Evolutionary conservation across 257 asterid genomes (phyloP).

Genomic region (Solanum piurae): DNA sequence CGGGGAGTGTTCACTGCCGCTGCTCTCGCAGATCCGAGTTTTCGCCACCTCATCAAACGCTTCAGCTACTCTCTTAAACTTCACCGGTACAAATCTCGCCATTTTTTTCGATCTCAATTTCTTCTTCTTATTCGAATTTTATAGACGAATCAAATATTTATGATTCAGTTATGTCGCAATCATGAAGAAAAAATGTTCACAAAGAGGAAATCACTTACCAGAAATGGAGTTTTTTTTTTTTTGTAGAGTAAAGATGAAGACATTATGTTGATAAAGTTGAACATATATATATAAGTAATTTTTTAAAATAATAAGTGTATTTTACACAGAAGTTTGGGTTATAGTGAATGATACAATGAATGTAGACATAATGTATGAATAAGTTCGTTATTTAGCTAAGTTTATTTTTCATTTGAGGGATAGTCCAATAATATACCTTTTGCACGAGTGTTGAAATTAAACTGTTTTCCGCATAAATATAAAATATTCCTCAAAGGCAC

Average conservation of each 20-base stretch:
- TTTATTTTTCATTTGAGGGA: background rate
- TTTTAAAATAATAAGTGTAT: no score
- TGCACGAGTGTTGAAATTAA: background rate
- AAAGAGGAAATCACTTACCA: background rate
- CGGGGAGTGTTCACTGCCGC: slow-evolving; percentile 73
- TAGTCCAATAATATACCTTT: background rate
- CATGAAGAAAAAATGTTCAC: background rate
- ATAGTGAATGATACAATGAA: background rate
- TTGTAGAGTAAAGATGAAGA: background rate
- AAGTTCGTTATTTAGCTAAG: background rate
- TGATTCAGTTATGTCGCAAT: background rate
- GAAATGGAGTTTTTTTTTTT: background rate
- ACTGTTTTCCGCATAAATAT: background rate
- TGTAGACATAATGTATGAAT: background rate
- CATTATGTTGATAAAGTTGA: background rate
- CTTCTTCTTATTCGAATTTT: background rate
- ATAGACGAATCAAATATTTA: background rate
- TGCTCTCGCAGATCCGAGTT: slow-evolving; percentile 43
- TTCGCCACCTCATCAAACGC: slow-evolving; percentile 55
- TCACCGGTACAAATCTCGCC: slow-evolving; percentile 35
- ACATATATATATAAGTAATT: background rate
- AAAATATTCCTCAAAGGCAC: background rate
- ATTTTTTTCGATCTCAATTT: background rate
- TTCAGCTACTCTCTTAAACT: slow-evolving; percentile 44
- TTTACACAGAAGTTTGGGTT: background rate